phyloP scores from a whole-genome alignment of 192 early-diverging fungal species.

The Haplosporangium gracile region DNA sequence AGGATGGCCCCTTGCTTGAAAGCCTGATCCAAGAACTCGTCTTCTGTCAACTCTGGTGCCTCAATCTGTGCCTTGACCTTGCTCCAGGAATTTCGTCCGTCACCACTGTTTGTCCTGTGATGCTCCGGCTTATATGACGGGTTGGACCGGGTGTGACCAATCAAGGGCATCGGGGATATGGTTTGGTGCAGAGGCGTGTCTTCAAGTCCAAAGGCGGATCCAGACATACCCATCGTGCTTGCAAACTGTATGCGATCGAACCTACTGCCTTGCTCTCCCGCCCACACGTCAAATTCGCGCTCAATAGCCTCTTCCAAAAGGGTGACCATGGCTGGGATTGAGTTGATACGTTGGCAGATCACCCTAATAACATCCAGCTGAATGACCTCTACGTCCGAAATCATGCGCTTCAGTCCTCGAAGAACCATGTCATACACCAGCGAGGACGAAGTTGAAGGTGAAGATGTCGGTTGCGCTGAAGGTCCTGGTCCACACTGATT shows the following conservation, averaged over 20 bases:
- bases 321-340: constrained; percentile 38
- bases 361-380: constrained; percentile 38
- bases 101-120: background rate
- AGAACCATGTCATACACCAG: constrained; percentile 31
- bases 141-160: constrained; percentile 12
- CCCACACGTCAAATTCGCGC: constrained; percentile 43
- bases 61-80: constrained; percentile 28
- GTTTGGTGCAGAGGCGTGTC: constrained; percentile 21
- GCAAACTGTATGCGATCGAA: background rate
- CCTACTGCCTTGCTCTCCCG: constrained; percentile 20
- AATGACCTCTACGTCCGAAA: constrained; percentile 25
- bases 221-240: constrained; percentile 1
- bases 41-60: constrained; percentile 43
- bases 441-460: background rate
- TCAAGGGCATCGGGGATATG: constrained; percentile 19
- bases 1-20: constrained; percentile 38
- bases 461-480: background rate
- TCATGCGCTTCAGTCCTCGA: constrained; percentile 25
- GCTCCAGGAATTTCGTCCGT: constrained; percentile 33
- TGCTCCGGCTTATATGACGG: background rate
- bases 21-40: constrained; percentile 37
- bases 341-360: constrained; percentile 35
- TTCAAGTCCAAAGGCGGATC: constrained; percentile 35
- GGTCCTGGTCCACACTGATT: constrained; percentile 37
- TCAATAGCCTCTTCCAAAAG: constrained; percentile 49